These are phyloP conservation scores for Sugiyamaella boreocaroliniensis DNA, from an alignment of 805 yeast genomes.

Conservation along the genomic window DNA sequence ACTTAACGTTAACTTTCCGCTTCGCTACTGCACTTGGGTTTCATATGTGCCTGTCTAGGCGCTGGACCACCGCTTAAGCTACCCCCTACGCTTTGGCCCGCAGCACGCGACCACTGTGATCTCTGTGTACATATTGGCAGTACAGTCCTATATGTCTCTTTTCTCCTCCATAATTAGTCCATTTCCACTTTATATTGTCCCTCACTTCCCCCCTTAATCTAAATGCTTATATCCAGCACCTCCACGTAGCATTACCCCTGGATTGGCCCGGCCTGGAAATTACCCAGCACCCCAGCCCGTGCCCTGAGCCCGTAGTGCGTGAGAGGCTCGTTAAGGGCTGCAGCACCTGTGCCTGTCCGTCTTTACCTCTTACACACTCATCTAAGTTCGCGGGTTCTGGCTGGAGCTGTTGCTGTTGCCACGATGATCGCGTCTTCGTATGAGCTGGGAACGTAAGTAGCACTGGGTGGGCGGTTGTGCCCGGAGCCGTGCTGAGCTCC, in stretches of 20 bases:
- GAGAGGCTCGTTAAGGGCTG: background rate
- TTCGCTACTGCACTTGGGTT: too few species aligned
- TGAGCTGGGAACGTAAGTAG: slow-evolving; percentile 50
- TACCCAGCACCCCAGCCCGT: background rate
- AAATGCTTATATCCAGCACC: too few species aligned
- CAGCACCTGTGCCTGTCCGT: background rate
- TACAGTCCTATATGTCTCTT: background rate
- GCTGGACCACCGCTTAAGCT: too few species aligned
- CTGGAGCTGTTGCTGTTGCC: background rate
- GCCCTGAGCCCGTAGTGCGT: background rate
- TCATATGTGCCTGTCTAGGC: too few species aligned
- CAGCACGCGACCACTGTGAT: too few species aligned
- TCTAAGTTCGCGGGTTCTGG: slow-evolving; percentile 2
- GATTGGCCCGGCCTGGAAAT: background rate
- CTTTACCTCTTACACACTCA: slow-evolving; percentile 5
- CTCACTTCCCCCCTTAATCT: too few species aligned
- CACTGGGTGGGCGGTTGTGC: background rate
- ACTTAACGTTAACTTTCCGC: too few species aligned
- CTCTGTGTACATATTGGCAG: too few species aligned
- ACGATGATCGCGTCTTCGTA: slow-evolving; percentile 36
- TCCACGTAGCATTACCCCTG: background rate
- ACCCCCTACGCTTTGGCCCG: too few species aligned
- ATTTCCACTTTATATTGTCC: too few species aligned
- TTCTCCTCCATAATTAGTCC: background rate
- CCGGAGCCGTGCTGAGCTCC: background rate